Conservation (phyloP, 306 rosid genomes). For the Crotalaria pallida region DNA sequence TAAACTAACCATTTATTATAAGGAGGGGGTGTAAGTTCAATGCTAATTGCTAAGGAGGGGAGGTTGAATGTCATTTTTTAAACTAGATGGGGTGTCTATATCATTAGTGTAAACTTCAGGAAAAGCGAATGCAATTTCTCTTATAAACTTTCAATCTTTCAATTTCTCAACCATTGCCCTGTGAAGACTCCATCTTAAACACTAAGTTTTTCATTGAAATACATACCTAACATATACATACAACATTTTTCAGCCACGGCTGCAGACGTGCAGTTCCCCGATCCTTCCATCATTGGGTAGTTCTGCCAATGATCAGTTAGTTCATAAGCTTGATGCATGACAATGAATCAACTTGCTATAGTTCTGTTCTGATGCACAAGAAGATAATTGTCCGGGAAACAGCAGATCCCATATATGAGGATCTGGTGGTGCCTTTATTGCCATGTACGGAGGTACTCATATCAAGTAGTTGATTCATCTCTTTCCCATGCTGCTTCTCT, state of each 20-base stretch:
- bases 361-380: conserved; percentile 7
- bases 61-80: not conserved
- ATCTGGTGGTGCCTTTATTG: not conserved
- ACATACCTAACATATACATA: not conserved
- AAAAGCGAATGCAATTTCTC: not conserved
- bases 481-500: conserved; percentile 31
- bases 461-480: conserved; percentile 25
- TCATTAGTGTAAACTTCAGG: not conserved
- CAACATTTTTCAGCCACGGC: not conserved
- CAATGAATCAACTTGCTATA: not conserved
- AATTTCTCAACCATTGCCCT: too few relatives aligned
- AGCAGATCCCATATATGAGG: not conserved
- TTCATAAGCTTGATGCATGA: not conserved
- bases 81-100: too few relatives aligned
- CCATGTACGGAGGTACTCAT: not conserved
- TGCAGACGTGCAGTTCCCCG: not conserved
- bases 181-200: not conserved
- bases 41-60: too few relatives aligned
- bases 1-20: too few relatives aligned
- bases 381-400: not conserved
- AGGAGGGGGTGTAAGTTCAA: too few relatives aligned
- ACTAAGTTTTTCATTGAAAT: not conserved
- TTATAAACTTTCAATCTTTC: too few relatives aligned
- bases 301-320: not conserved
- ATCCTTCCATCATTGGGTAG: not conserved